phyloP scores from a whole-genome alignment of 495 filamentous ascomycete genomes.

The Apiosordaria backusii region DNA sequence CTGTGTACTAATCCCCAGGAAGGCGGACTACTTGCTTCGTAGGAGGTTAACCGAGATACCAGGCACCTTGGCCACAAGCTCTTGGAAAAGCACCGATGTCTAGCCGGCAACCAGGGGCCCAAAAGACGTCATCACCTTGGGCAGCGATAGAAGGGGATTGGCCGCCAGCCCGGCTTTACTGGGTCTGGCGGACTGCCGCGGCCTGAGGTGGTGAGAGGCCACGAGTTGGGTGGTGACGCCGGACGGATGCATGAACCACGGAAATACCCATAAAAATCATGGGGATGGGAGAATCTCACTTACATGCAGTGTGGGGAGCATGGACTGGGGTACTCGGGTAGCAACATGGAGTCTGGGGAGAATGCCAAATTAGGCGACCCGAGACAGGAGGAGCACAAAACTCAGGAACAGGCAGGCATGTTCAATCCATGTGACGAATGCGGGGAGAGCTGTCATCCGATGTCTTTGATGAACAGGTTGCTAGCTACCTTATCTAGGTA shows the following conservation, averaged over 20 bases:
- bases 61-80: neutral
- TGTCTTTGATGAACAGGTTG: neutral
- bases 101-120: neutral
- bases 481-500: neutral
- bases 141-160: neutral
- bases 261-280: neutral
- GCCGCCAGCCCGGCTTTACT: neutral
- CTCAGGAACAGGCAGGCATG: neutral
- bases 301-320: neutral
- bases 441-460: conserved; percentile 5
- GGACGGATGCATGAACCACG: conserved; percentile 6
- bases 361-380: neutral
- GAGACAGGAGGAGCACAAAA: conserved; percentile 1
- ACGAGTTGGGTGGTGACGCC: neutral
- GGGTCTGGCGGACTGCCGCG: neutral
- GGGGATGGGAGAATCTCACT: neutral
- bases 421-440: conserved; percentile 4
- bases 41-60: neutral
- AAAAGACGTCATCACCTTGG: neutral
- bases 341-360: neutral
- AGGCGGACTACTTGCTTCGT: neutral
- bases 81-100: conserved; percentile 5
- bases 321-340: neutral
- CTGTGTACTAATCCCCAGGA: neutral
- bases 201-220: neutral